A percentile compares a stretch with the other conserved stretches of the same genome.
phyloP scores from a whole-genome alignment of 31 red algal genomes.

The Porphyra umbilicalis region DNA sequence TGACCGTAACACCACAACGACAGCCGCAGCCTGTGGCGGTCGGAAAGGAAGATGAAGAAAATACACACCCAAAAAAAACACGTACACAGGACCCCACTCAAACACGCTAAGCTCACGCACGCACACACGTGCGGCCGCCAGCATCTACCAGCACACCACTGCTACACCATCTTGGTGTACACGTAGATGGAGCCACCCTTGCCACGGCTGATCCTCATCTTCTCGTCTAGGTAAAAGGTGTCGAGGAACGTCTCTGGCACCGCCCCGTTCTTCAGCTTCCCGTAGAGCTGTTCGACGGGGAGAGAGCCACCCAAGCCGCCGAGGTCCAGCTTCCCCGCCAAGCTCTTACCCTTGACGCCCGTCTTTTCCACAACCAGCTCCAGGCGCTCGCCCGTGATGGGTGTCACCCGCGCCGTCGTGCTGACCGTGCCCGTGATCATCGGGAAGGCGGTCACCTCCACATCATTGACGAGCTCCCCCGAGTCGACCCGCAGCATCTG shows the following conservation, averaged over 20 bases:
- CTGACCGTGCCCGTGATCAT: constrained; percentile 48
- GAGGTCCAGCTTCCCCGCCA: constrained; percentile 68
- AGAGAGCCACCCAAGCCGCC: constrained; percentile 67
- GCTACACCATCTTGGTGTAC: constrained; percentile 22
- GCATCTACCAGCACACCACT: neutral
- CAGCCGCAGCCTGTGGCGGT: neutral
- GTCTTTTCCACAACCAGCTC: constrained; percentile 72
- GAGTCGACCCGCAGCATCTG: constrained; percentile 61
- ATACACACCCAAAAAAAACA: neutral
- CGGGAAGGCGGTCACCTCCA: constrained; percentile 70
- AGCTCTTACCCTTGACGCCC: constrained; percentile 56
- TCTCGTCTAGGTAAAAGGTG: constrained; percentile 81
- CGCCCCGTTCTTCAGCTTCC: constrained; percentile 19
- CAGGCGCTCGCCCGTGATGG: constrained; percentile 63
- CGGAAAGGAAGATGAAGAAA: neutral
- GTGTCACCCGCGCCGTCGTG: constrained; percentile 52
- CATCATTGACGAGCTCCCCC: constrained; percentile 68
- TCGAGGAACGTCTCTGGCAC: constrained; percentile 69
- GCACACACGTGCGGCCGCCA: neutral
- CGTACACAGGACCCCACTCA: neutral
- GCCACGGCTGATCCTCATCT: constrained; percentile 54
- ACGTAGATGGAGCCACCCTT: constrained; percentile 56
- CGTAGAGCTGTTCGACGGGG: constrained; percentile 72
- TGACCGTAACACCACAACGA: neutral
- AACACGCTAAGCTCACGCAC: neutral